Evolutionary conservation across 2,329 filamentous ascomycete species (phyloP).

Genomic region (Colletotrichum sidae): DNA sequence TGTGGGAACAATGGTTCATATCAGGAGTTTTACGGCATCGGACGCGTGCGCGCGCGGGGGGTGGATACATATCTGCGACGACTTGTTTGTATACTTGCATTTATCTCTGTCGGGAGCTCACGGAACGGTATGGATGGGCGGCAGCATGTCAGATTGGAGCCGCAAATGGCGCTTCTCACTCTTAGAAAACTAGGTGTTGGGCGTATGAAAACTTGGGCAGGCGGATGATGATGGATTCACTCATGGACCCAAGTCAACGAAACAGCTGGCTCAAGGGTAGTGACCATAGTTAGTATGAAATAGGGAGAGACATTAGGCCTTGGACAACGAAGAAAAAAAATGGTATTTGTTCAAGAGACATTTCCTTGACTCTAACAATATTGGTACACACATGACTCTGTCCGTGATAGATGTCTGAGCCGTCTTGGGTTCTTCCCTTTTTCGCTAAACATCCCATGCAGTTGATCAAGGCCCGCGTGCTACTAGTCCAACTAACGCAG

Average conservation of each 20-base stretch:
- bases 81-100: conserved; percentile 18
- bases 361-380: no score
- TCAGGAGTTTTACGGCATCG: not conserved
- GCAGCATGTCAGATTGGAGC: conserved; percentile 6
- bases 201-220: conserved; percentile 19
- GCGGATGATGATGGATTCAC: not conserved
- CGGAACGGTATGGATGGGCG: conserved; percentile 2
- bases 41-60: not conserved
- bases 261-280: no score
- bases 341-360: no score
- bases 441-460: conserved; percentile 13
- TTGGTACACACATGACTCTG: no score
- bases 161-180: not conserved
- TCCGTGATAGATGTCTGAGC: no score
- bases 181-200: conserved; percentile 17
- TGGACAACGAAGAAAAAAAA: no score
- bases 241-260: not conserved
- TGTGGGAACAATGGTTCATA: not conserved
- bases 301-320: no score
- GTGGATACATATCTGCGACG: conserved; percentile 6
- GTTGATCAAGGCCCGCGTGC: not conserved
- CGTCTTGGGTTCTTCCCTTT: no score
- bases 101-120: not conserved
- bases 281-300: no score
- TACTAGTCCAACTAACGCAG: conserved; percentile 1